Base-by-base conservation (phyloP, 805 yeast genomes). In the Lipomyces yamadae region DNA sequence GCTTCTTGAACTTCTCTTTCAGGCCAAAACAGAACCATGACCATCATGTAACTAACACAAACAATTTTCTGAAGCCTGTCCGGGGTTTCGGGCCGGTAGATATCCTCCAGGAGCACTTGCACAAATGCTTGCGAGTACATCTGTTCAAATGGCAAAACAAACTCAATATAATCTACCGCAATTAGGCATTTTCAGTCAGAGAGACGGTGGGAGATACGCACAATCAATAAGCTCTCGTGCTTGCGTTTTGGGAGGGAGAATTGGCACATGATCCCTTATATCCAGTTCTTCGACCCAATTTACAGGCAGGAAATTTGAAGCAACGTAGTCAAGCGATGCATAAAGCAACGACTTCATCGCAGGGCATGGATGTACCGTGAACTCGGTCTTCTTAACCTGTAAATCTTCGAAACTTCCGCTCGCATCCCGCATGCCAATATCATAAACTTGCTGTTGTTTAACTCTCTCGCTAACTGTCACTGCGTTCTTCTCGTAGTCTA, bases 251-350 rank as follows among this genome's bases (percentile, higher is more conserved):
- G 33, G 18, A 3, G 67, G 67, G 1, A 64, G 54, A 11, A 11
- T 13, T 4, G 48, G 11, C 35, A 15, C 18, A 37, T 60, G 58
- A 18, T 56, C 55, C 7, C 15, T 33, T 10, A 64, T 52, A 3
- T 56, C 56, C n/a, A 60, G 32, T 30, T 60, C 57, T 50, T 64
- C 58, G 35, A 64, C 30, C 67, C 67, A 64, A 37, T 64, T 52
- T 10, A 48, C 50, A 6, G 59, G 53, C 45, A 63, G 56, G 45
- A 63, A 60, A n/a, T 18, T 52, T 4, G 68, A 34, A 7, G 65
- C 65, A 29, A 65, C 57, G 18, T 65, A 65, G n/a, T 62, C 68
- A 45, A 65, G 52, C 11, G 65, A 30, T 15, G 68, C 65, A 10
- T 54, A 13, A 8, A 65, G 34, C n/a, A 60, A 52, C 5, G 53